A percentile compares a stretch with the other conserved stretches of the same genome.
Conservation (phyloP, 140 eudicot genomes). For the Flaveria floridana region DNA sequence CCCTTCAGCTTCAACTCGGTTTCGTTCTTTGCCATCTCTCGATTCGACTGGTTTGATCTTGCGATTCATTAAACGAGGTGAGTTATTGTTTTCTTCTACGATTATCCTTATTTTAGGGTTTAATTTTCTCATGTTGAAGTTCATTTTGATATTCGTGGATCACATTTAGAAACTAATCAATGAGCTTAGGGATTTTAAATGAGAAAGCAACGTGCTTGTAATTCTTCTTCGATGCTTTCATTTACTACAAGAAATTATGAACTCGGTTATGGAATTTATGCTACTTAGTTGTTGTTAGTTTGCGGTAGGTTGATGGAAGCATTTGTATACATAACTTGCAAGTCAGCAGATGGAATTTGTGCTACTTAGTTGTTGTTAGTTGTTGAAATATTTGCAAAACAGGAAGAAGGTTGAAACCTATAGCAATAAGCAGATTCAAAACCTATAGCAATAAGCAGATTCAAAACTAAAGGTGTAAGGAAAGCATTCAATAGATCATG, state of each 20-base stretch:
- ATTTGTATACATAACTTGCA: background rate
- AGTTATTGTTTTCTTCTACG: background rate
- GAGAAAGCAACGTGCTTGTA: slow-evolving; percentile 1
- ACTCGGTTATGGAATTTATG: background rate
- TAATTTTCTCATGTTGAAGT: background rate
- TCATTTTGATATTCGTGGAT: background rate
- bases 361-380: no score
- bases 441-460: background rate
- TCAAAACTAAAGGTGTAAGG: background rate
- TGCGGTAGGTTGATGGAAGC: background rate
- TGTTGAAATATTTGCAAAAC: background rate
- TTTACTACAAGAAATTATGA: background rate
- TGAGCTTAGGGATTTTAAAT: slow-evolving; percentile 27
- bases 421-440: background rate
- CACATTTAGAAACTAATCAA: background rate
- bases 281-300: background rate
- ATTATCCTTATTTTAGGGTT: background rate
- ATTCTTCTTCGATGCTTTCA: background rate
- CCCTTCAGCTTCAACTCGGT: no score
- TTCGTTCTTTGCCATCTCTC: background rate
- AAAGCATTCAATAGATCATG: background rate
- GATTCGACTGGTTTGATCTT: background rate
- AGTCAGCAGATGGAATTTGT: background rate
- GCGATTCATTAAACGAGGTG: background rate
- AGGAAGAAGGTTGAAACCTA: no score